Evolutionary conservation across 106 monocot genomes (phyloP), one percentile per base, ranked within the genome.

Genomic region (Acanthochlamys bracteata): DNA sequence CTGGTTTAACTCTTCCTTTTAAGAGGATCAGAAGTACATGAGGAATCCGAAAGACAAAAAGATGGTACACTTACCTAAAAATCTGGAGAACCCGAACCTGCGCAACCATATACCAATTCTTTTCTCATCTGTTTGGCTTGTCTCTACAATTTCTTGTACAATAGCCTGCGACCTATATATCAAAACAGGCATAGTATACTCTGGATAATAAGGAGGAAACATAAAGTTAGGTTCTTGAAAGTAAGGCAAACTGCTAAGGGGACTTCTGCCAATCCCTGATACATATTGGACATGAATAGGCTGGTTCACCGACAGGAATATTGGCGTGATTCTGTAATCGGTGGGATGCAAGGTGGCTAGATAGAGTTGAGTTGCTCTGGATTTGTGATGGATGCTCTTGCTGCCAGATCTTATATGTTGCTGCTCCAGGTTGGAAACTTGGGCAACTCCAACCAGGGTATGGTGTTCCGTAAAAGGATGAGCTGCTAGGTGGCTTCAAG

Each of bases 321-420:
- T 27, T 42, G 73, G 70, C 7, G 74, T 21, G 27, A 25, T 63
- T 68, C 59, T 63, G 55, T 63, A 60, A 54, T 66, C 63, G 23
- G 51, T 56, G 12, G 43, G 33, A 10, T 16, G 56, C 8, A 63
- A n/a, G 66, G 16, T 61, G 9, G 57, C 71, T 45, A 24, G 58
- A 15, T 56, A 42, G 41, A 10, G 69, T 20, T 21, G 70, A 43
- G 19, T 66, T 63, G 55, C 65, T 40, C n/a, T 64, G 75, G 39
- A 53, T 64, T 11, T 42, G 56, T 24, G 66, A 55, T 62, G 74
- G 23, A 39, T 78, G 74, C 10, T 63, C 58, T 66, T 75, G 78
- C 20, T 75, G 78, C 83, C 75, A 75, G 64, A 79, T 70, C 9
- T 76, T 73, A 72, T 79, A 73, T 43, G 62, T 70, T 57, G 64